phyloP scores from a whole-genome alignment of 176 grass and related monocot species.

The Carex parvula region DNA sequence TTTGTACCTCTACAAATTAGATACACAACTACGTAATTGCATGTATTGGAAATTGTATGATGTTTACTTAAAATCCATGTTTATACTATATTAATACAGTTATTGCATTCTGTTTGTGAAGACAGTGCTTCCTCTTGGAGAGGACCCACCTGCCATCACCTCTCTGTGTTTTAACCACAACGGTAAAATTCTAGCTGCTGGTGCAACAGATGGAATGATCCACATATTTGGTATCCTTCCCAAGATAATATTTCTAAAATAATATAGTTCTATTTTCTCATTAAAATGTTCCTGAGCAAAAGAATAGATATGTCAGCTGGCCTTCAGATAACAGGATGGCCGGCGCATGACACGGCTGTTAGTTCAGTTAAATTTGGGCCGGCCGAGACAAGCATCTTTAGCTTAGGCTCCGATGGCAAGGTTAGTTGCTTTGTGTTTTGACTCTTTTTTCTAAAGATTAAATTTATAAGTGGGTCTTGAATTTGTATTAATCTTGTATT shows the following conservation, averaged over 20 bases:
- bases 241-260: background rate
- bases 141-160: constrained; percentile 93
- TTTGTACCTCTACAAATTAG: background rate
- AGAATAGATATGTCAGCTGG: constrained; percentile 90
- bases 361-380: constrained; percentile 87
- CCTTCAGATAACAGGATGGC: constrained; percentile 98
- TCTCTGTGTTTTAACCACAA: constrained; percentile 98
- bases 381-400: constrained; percentile 96
- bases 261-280: constrained; percentile 1
- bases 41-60: background rate
- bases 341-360: constrained; percentile 87
- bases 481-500: constrained; percentile 9
- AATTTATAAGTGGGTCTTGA: background rate
- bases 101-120: constrained; percentile 35
- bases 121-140: constrained; percentile 89
- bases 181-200: constrained; percentile 92
- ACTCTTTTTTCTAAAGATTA: constrained; percentile 14
- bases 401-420: constrained; percentile 87
- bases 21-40: background rate
- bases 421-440: constrained; percentile 37
- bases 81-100: background rate
- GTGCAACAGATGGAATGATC: constrained; percentile 95
- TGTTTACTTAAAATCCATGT: background rate
- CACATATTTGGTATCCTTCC: constrained; percentile 99
- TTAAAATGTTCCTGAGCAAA: constrained; percentile 14